These are phyloP conservation scores for Earliella scabrosa DNA, from an alignment of 1,284 basidiomycete genomes.

Conservation along the genomic window DNA sequence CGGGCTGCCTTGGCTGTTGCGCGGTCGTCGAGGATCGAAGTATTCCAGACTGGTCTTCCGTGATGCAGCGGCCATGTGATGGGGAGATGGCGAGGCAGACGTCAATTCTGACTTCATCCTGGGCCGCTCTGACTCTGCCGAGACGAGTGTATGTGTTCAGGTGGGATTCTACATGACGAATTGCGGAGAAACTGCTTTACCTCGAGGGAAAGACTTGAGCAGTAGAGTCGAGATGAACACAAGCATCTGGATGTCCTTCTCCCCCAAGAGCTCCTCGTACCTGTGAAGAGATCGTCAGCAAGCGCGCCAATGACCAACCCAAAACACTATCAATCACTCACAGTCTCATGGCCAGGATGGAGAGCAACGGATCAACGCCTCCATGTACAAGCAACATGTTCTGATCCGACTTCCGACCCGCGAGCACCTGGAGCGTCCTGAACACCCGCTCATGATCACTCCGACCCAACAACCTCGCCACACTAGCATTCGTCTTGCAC, in stretches of 20 bases:
- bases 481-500: conserved; percentile 62
- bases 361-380: conserved; percentile 11
- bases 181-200: conserved; percentile 34
- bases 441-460: conserved; percentile 80
- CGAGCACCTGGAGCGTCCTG: conserved; percentile 61
- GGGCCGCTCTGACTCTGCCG: neutral
- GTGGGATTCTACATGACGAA: neutral
- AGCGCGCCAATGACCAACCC: neutral
- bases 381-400: neutral
- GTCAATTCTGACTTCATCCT: neutral
- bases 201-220: conserved; percentile 38
- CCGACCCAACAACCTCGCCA: conserved; percentile 64
- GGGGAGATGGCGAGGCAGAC: conserved; percentile 13
- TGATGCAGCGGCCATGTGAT: neutral
- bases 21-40: conserved; percentile 12
- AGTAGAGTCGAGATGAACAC: conserved; percentile 78
- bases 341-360: conserved; percentile 30
- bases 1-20: conserved; percentile 16
- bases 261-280: conserved; percentile 63
- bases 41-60: conserved; percentile 25
- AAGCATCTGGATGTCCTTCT: conserved; percentile 82
- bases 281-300: conserved; percentile 40
- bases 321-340: conserved; percentile 19
- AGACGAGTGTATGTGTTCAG: neutral
- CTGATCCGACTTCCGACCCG: conserved; percentile 16